Base-by-base conservation (phyloP, 2,329 filamentous ascomycete genomes). In the Teratosphaeria epicoccoides region DNA sequence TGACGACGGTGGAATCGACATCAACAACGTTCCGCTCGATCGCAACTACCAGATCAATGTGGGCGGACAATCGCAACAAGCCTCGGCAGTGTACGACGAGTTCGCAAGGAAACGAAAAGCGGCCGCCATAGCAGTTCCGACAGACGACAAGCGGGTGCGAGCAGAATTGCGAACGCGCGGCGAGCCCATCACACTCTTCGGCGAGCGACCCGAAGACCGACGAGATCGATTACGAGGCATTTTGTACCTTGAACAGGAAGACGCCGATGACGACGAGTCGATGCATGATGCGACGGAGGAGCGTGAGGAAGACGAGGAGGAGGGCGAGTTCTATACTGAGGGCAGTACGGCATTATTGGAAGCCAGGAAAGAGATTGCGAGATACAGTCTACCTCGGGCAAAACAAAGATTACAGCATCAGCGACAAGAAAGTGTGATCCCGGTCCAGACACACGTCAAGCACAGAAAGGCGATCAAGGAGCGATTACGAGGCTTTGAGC, bases 301-400 rank as follows among this genome's bases (percentile, higher is more conserved):
- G 12, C 68, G 69, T 14, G 64, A 63, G 6, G 81, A 82, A 17
- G 82, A 80, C 47, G 83, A 77, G 2, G 82, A 84, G 60, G 87
- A 94, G 58, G 89, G 97, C 64, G 93, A 98, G 61, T 98, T 96
- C 69, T 98, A 96, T 68, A 95, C 91, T 0, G 80, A 86, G 61
- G 93, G 93, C 2, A 81, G 83, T 1, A 76, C 80, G 3, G 83
- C 84, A 40, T 74, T 98, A 23, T 71, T 95, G 4, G 76, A 85
- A 48, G 87, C 88, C 1, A 79, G 93, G 54, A 81, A 83, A 61
- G 79, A 84, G 24, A 89, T 98, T 55, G 88, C 90, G 6, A 76
- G 79, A 45, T 97, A 84, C 68, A 95, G 89, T 5, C 71, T 98
- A 47, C 88, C 89, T 1, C 78, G 88, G 51, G 87, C 93, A 48